Conservation (phyloP, 2,329 filamentous ascomycete genomes). For the Piedraia hortae region DNA sequence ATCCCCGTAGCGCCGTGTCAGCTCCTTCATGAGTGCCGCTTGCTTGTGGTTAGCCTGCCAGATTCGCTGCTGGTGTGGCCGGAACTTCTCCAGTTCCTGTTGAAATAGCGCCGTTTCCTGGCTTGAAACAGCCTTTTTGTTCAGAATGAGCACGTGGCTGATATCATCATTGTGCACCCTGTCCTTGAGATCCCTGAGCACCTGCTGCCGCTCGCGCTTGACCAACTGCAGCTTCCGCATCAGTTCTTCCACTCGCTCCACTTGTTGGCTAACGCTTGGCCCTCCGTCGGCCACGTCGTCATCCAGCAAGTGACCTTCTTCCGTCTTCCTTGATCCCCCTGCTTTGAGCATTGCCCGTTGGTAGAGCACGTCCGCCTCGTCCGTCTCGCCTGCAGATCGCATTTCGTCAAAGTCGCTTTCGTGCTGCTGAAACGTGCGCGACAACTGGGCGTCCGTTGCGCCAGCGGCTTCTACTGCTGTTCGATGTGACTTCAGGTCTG, state of each 20-base stretch:
- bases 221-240: slow-evolving; percentile 75
- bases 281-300: slow-evolving; percentile 54
- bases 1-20: slow-evolving; percentile 63
- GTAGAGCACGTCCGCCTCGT: slow-evolving; percentile 70
- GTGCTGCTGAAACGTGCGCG: slow-evolving; percentile 59
- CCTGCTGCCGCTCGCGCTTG: slow-evolving; percentile 72
- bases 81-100: slow-evolving; percentile 89
- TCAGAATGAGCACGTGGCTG: slow-evolving; percentile 84
- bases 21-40: slow-evolving; percentile 74
- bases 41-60: slow-evolving; percentile 92
- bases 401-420: slow-evolving; percentile 85
- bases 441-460: slow-evolving; percentile 61
- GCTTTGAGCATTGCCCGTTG: slow-evolving; percentile 62
- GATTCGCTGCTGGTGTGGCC: slow-evolving; percentile 71
- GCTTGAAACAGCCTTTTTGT: slow-evolving; percentile 86
- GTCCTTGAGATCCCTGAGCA: slow-evolving; percentile 88
- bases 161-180: slow-evolving; percentile 97
- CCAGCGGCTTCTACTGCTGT: slow-evolving; percentile 74
- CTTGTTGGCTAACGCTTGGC: slow-evolving; percentile 66
- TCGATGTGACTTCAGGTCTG: slow-evolving; percentile 65
- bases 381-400: slow-evolving; percentile 61
- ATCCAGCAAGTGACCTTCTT: slow-evolving; percentile 61
- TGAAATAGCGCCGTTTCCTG: slow-evolving; percentile 85
- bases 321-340: slow-evolving; percentile 32
- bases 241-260: slow-evolving; percentile 64